A percentile compares a stretch with the other conserved stretches of the same genome.
These are phyloP conservation scores for Papiliotrema nemorosa DNA, from an alignment of 1,284 basidiomycete species.

Conservation along the genomic window DNA sequence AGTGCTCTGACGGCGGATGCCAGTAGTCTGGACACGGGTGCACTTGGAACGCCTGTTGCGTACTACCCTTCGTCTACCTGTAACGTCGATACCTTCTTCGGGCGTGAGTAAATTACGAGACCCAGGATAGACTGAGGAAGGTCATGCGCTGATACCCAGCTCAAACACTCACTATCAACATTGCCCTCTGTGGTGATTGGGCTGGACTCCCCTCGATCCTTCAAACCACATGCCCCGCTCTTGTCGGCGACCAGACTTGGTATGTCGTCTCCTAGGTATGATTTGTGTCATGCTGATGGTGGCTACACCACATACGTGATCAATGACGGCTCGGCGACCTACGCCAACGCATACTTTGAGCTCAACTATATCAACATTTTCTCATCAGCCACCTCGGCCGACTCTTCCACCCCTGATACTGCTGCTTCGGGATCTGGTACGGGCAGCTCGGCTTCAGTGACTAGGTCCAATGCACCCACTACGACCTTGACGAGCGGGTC, in stretches of 20 bases:
- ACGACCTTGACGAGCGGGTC: neutral
- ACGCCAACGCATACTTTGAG: constrained; percentile 72
- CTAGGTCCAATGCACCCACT: neutral
- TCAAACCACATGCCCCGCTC: constrained; percentile 58
- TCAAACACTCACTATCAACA: constrained; percentile 67
- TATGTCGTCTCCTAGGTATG: constrained; percentile 8
- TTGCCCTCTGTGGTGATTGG: constrained; percentile 66
- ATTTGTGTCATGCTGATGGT: constrained; percentile 41
- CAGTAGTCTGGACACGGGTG: constrained; percentile 60
- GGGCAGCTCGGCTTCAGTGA: constrained; percentile 5
- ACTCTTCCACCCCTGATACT: neutral
- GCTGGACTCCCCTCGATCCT: constrained; percentile 54
- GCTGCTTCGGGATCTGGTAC: constrained; percentile 4
- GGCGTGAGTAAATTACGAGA: constrained; percentile 27
- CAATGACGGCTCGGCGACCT: constrained; percentile 57
- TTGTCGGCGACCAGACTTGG: constrained; percentile 37
- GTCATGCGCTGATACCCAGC: constrained; percentile 22
- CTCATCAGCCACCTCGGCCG: constrained; percentile 13
- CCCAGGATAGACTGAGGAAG: too few species aligned
- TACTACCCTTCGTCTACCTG: constrained; percentile 64
- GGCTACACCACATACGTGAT: constrained; percentile 70
- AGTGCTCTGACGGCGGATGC: constrained; percentile 54
- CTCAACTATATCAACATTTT: constrained; percentile 58
- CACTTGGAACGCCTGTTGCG: constrained; percentile 64
- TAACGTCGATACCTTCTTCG: constrained; percentile 60